Percentiles rank a stretch among this genome's conserved stretches.
These are phyloP conservation scores for Pseudogymnoascus sp. DNA, from an alignment of 2,329 filamentous ascomycete genomes.

Conservation along the genomic window DNA sequence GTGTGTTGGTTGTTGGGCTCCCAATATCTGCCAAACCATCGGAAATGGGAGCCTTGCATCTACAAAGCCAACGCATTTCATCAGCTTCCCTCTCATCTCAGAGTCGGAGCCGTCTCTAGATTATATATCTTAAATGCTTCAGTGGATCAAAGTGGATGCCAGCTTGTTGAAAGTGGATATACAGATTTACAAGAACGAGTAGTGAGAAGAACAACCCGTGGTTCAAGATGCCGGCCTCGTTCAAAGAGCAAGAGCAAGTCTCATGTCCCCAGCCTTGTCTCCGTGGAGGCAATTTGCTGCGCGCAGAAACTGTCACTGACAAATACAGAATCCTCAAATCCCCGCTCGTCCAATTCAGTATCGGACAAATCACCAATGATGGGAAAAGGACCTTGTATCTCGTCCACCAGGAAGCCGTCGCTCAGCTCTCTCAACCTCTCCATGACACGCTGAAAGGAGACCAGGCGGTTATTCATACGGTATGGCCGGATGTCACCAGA, in stretches of 20 bases:
- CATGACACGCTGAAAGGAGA: no score
- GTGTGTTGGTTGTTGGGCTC: background rate
- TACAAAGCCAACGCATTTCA: background rate
- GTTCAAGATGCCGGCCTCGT: conserved; percentile 14
- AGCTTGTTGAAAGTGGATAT: background rate
- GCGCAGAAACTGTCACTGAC: background rate
- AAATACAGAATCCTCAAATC: conserved; percentile 13
- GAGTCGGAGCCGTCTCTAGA: background rate
- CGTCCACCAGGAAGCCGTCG: conserved; percentile 19
- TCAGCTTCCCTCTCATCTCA: background rate
- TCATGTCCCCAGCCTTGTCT: background rate
- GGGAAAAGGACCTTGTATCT: no score
- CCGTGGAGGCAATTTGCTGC: background rate
- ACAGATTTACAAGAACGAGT: background rate
- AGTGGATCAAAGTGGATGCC: background rate
- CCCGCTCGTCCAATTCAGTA: no score
- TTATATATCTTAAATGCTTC: background rate
- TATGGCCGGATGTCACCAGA: conserved; percentile 17
- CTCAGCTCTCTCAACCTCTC: conserved; percentile 18
- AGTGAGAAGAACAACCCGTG: background rate
- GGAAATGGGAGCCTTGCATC: background rate
- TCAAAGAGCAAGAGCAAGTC: conserved; percentile 17
- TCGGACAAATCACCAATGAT: no score
- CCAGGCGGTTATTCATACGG: no score
- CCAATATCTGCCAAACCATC: background rate